Evolutionary conservation across 176 grass and related monocot species (phyloP).

Genomic region (Carex cristatella): DNA sequence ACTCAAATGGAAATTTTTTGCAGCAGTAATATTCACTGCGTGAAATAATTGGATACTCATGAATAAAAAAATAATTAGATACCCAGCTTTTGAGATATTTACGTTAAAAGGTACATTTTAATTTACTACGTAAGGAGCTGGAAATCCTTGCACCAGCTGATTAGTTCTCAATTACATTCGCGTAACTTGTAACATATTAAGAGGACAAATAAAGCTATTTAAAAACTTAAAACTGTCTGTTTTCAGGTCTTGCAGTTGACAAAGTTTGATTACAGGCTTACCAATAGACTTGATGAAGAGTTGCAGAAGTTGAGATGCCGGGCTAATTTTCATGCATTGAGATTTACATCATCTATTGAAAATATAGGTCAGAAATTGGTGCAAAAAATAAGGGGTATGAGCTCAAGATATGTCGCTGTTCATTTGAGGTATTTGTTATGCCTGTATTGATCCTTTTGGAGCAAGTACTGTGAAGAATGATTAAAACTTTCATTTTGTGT

Average conservation of each 20-base stretch:
- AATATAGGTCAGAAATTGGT: slow-evolving; percentile 61
- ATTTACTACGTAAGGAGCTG: background rate
- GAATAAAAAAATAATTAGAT: background rate
- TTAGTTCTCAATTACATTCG: background rate
- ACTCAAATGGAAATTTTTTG: background rate
- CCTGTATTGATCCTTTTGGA: slow-evolving; percentile 13
- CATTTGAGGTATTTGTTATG: slow-evolving; percentile 62
- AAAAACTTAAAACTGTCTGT: slow-evolving; percentile 1
- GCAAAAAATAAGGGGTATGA: slow-evolving; percentile 58
- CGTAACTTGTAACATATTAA: background rate
- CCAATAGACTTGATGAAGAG: slow-evolving; percentile 66
- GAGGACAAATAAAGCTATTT: background rate
- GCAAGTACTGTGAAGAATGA: background rate
- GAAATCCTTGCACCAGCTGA: background rate
- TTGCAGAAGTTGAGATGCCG: slow-evolving; percentile 85
- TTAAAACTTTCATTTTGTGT: background rate
- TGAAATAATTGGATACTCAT: background rate
- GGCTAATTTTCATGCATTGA: slow-evolving; percentile 87
- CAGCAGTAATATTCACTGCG: background rate
- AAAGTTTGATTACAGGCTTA: slow-evolving; percentile 94
- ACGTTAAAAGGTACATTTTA: background rate
- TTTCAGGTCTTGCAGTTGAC: slow-evolving; percentile 91
- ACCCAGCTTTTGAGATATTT: background rate
- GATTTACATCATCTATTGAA: slow-evolving; percentile 65
- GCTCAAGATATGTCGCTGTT: slow-evolving; percentile 58